phyloP scores from a whole-genome alignment of 345 rosid species.

The Arabis hirsuta region DNA sequence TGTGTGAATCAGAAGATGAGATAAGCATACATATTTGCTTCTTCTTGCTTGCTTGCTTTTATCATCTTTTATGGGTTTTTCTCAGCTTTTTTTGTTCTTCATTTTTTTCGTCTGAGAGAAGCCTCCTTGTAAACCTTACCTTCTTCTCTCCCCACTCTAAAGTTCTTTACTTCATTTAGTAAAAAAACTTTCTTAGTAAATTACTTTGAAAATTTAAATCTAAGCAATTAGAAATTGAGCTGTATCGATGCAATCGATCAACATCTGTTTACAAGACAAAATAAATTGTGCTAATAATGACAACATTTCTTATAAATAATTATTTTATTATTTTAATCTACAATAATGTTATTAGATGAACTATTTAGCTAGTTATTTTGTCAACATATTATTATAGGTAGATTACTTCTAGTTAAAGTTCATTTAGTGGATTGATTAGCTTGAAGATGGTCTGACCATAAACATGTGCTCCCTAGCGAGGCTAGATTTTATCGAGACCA shows the following conservation, averaged over 20 bases:
- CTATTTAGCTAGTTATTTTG: neutral
- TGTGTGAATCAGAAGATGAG: conserved; percentile 12
- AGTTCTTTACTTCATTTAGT: neutral
- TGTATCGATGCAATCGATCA: neutral
- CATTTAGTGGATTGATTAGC: neutral
- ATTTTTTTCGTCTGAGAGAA: conserved; percentile 43
- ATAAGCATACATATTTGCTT: conserved; percentile 15
- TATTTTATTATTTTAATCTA: neutral
- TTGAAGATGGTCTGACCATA: conserved; percentile 24
- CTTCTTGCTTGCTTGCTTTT: conserved; percentile 10
- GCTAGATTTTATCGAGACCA: conserved; percentile 34
- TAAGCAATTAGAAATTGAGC: no score
- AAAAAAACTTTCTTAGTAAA: no score
- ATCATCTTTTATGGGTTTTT: conserved; percentile 34
- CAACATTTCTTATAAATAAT: no score
- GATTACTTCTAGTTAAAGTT: conserved; percentile 4
- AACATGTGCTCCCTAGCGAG: conserved; percentile 37
- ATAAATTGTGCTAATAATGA: no score
- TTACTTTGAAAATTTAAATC: no score
- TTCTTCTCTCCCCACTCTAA: neutral
- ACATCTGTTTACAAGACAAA: neutral
- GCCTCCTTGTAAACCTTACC: conserved; percentile 14
- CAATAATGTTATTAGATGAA: neutral
- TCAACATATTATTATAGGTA: conserved; percentile 9
- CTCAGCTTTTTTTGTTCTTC: conserved; percentile 29